Evolutionary conservation across 352 stramenopile genomes (phyloP), one percentile per base, ranked within the genome.

Genomic region (Pseudoperonospora humuli): DNA sequence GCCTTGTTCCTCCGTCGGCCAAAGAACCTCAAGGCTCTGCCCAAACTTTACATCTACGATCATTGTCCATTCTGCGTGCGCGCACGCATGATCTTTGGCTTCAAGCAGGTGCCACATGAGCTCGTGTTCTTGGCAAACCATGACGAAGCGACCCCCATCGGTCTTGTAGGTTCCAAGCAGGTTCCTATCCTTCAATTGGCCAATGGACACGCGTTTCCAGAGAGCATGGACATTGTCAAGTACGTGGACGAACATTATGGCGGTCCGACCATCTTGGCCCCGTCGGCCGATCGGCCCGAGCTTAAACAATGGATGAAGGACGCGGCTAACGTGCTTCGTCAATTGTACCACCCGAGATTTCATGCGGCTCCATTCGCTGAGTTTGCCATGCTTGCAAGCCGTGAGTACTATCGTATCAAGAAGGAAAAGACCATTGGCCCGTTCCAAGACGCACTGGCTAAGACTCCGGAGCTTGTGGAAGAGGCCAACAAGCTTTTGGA

Each of bases 201-300:
- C 46, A 38, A 66, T 61, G 69, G 56, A 8, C 53, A 54, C 18
- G 61, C 67, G 3, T 68, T 81, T 37, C 46, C 66, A 0, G 72
- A 84, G 53, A 75, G 59, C 41, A 61, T 81, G 56, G 72, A 84
- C 39, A 84, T 84, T 47, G 69, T 84, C 34, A 50, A 64, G 35
- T 81, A 77, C 44, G 66, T 79, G 43, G 72, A 84, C 46, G 44
- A 61, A 25, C 51, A 79, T 50, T 77, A 62, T 24, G 72, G 72
- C 8, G 64, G 54, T 7, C 33, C 53, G 8, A 50, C 45, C 29
- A 29, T 84, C 19, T 47, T 70, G 27, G 39, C 46, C 21, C 53
- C 54, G 34, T 63, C 61, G 3, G 36, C 66, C 9, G 43, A 53
- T 24, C 64, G 72, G 14, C 46, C 63, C 2, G 68, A 81, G 29